These are phyloP conservation scores for Pseudogymnoascus sp. DNA, from an alignment of 2,329 filamentous ascomycete species.

Conservation along the genomic window DNA sequence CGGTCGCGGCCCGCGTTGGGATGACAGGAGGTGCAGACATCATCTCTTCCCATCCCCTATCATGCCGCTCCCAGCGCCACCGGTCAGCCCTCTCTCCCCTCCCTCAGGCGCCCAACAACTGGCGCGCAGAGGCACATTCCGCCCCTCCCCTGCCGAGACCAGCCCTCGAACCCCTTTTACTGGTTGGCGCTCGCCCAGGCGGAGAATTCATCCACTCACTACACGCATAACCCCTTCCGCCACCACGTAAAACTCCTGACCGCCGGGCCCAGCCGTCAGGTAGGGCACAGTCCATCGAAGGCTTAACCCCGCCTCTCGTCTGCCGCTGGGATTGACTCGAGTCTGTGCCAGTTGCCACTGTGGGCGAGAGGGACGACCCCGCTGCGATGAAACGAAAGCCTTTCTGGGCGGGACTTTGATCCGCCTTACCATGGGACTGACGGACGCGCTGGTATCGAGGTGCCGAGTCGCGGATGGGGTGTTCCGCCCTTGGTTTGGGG, in stretches of 20 bases:
- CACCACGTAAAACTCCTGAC: not conserved
- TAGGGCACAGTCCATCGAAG: not conserved
- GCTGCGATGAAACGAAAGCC: not conserved
- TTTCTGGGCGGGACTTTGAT: not conserved
- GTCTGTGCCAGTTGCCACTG: not conserved
- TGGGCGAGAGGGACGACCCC: not conserved
- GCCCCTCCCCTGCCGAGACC: not conserved
- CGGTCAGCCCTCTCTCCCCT: not conserved
- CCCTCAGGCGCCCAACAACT: not conserved
- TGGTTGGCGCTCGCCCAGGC: not conserved
- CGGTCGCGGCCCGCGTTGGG: not conserved
- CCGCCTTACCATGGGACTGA: not conserved
- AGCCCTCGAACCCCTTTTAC: no score
- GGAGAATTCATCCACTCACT: not conserved
- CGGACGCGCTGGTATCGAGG: not conserved
- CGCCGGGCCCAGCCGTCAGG: not conserved
- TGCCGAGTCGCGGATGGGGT: not conserved
- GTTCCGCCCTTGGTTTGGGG: not conserved
- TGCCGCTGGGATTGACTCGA: not conserved
- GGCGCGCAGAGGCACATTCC: not conserved
- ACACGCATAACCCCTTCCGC: not conserved
- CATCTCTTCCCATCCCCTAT: not conserved
- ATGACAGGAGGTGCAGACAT: not conserved
- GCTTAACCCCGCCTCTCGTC: not conserved
- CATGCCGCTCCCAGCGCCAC: not conserved